phyloP scores from a whole-genome alignment of 2,329 filamentous ascomycete genomes.

The Pezicula neosporulosa region DNA sequence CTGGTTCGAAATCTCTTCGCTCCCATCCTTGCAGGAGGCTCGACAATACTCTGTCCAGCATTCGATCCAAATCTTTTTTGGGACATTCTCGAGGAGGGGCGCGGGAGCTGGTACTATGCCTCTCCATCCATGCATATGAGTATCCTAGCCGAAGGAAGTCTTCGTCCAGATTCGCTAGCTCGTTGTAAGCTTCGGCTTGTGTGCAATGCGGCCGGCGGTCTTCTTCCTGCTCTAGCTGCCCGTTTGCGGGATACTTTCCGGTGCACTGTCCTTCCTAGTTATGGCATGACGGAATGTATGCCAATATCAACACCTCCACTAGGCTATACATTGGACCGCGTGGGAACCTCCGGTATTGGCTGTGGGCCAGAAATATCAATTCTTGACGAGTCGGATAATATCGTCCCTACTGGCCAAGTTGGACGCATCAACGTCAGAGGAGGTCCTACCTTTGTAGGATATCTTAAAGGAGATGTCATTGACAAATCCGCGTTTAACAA shows the following conservation, averaged over 20 bases:
- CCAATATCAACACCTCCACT: conserved; percentile 53
- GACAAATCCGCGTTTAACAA: conserved; percentile 43
- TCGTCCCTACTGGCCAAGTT: conserved; percentile 30
- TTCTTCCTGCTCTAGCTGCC: conserved; percentile 46
- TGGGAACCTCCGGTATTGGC: conserved; percentile 49
- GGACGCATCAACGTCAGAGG: conserved; percentile 49
- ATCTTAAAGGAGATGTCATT: conserved; percentile 32
- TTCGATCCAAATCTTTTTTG: conserved; percentile 55
- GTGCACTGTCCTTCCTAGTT: conserved; percentile 50
- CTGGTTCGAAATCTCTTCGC: conserved; percentile 52
- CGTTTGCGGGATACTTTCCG: conserved; percentile 47
- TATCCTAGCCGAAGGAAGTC: conserved; percentile 43
- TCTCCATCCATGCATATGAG: conserved; percentile 54
- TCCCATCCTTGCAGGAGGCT: conserved; percentile 49
- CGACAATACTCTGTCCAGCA: conserved; percentile 48
- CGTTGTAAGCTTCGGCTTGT: conserved; percentile 46
- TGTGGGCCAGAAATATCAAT: conserved; percentile 50
- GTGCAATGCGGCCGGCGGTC: conserved; percentile 51
- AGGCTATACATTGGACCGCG: conserved; percentile 46
- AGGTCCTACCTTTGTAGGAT: conserved; percentile 47
- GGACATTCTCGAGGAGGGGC: conserved; percentile 45
- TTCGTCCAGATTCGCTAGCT: conserved; percentile 35
- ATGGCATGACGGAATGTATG: conserved; percentile 60
- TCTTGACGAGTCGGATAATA: conserved; percentile 37
- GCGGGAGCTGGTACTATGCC: conserved; percentile 55